Evolutionary conservation across 2,329 filamentous ascomycete species (phyloP), one percentile per base, ranked within the genome.

Genomic region (Epichloe baconii): DNA sequence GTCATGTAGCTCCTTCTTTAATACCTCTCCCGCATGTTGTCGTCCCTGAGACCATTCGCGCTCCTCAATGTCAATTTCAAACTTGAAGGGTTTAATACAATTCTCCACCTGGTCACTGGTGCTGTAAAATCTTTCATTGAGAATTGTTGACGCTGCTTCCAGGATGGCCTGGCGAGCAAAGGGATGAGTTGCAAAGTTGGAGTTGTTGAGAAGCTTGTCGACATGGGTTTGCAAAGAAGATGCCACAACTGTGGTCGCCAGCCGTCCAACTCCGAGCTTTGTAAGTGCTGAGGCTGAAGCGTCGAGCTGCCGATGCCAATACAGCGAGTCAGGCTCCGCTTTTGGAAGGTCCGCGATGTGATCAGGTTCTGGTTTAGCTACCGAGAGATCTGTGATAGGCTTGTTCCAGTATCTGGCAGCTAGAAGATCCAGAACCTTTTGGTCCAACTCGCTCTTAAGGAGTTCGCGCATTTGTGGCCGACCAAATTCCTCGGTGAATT

Each of bases 11-110:
- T 98, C 93, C 48, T 85, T 83, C 66, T 94, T 94, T n/a, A 98
- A 71, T 1, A 93, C 82, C 8, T 74, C 77, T 40, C 81, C 78
- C 1, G 91, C 84, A 59, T 94, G 93, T 44, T 95, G 89, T 48
- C 91, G 77, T 0, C 89, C 90, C 54, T 86, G 81, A 3, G 75
- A 67, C 93, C 93, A 98, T 65, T 98, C 94, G 7, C 82, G 76
- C 40, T 90, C 86, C 62, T 95, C 88, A 44, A 98, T 83, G 60
- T 98, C 93, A 53, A 98, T 95, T 55, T 96, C 89, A 59, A 91
- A 97, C 65, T 98, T 98, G 74, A 91, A 98, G 0, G 94, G 93
- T 68, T 98, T 98, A 69, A 98, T 94, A 64, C 91, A 98, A 64
- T 97, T 97, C 67, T 98, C 93, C 1, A 98, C 87, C 68, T 97